Evolutionary conservation across 2,329 filamentous ascomycete species (phyloP).

Genomic region (Phoma sp.): DNA sequence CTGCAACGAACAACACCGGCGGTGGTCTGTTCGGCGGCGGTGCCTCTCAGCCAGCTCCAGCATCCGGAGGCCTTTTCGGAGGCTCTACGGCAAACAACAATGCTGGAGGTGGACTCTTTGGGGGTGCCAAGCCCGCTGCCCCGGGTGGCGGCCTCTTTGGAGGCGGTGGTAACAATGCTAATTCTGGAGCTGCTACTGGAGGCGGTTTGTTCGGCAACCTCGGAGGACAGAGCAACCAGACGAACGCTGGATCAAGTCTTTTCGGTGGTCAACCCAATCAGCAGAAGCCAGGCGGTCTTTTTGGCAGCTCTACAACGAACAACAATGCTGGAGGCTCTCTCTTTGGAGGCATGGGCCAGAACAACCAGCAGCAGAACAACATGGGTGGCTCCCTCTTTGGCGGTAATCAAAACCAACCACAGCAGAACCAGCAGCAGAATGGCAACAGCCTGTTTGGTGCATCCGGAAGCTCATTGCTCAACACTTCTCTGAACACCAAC

Average conservation of each 20-base stretch:
- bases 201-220: conserved; percentile 46
- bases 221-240: conserved; percentile 36
- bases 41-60: conserved; percentile 43
- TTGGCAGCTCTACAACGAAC: conserved; percentile 47
- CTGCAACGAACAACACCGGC: conserved; percentile 33
- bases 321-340: conserved; percentile 53
- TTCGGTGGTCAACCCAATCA: conserved; percentile 53
- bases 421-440: conserved; percentile 48
- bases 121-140: conserved; percentile 44
- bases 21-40: conserved; percentile 42
- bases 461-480: conserved; percentile 56
- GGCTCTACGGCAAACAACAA: conserved; percentile 24
- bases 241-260: conserved; percentile 40
- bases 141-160: conserved; percentile 51
- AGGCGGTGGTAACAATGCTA: conserved; percentile 40
- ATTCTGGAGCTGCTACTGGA: conserved; percentile 22
- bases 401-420: conserved; percentile 52
- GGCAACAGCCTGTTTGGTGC: conserved; percentile 61
- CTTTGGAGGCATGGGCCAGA: conserved; percentile 53
- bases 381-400: conserved; percentile 50
- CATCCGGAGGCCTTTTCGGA: conserved; percentile 61
- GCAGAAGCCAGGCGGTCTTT: conserved; percentile 53
- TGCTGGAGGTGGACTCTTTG: conserved; percentile 51
- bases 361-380: conserved; percentile 49
- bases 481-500: conserved; percentile 68